phyloP scores from a whole-genome alignment of 805 yeast genomes.

The Saccharomyces jurei region DNA sequence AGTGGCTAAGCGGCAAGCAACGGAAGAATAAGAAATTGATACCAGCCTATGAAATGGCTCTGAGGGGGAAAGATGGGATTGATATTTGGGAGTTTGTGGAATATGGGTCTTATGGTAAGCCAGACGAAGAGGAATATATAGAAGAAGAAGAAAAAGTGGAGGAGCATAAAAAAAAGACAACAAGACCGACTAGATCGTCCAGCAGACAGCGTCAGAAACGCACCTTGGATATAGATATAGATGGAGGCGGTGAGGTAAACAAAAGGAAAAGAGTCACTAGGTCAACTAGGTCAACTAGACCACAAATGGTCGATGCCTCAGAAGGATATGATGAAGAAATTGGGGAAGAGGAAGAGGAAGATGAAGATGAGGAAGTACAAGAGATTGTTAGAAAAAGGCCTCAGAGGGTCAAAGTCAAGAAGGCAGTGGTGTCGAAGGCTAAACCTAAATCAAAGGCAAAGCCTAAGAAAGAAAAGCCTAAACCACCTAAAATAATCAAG shows the following conservation, averaged over 20 bases:
- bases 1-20: constrained; percentile 34
- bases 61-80: constrained; percentile 31
- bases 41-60: constrained; percentile 44
- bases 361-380: constrained; percentile 9
- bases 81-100: constrained; percentile 31
- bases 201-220: constrained; percentile 24
- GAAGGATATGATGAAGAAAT: constrained; percentile 23
- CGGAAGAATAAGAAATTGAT: constrained; percentile 37
- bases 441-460: constrained; percentile 5
- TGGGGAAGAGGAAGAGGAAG: constrained; percentile 1
- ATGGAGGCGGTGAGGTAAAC: constrained; percentile 19
- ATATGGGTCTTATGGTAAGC: constrained; percentile 28
- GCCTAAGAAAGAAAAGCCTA: constrained; percentile 4
- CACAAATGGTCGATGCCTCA: constrained; percentile 12
- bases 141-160: constrained; percentile 27
- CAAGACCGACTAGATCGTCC: constrained; percentile 10
- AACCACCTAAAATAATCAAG: constrained; percentile 5
- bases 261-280: constrained; percentile 11
- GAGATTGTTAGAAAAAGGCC: constrained; percentile 17
- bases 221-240: constrained; percentile 7
- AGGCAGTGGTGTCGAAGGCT: constrained; percentile 8
- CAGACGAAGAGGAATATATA: constrained; percentile 25
- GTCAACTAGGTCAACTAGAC: constrained; percentile 3
- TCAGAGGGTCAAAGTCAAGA: constrained; percentile 5
- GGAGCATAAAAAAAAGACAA: constrained; percentile 13